Evolutionary conservation across 2,329 filamentous ascomycete species (phyloP), one percentile per base, ranked within the genome.

Genomic region (Colletotrichum musicola): DNA sequence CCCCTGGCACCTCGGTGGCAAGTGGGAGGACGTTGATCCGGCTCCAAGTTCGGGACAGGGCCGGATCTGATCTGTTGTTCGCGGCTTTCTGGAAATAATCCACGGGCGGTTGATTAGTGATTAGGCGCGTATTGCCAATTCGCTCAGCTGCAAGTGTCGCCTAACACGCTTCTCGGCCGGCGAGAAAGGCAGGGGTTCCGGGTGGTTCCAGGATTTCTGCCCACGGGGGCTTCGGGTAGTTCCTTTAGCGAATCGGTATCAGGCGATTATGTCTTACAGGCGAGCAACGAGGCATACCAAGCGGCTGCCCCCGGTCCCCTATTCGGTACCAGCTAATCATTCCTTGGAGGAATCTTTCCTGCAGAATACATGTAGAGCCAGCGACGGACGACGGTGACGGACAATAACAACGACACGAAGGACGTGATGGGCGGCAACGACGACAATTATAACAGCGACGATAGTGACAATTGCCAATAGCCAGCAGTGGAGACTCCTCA

Each of bases 11-110:
- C 40, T 35, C 7, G 6, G 42, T 50, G 62, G 62, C 22, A 22
- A 27, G 55, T 56, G 65, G 50, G 62, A 59, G 62, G 44, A 35
- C 38, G 49, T 55, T 55, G 49, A 56, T 51, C 62, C 66, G 66
- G 16, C 27, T 38, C 35, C n/a, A 14, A 50, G 66, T 18, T 18
- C 38, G 50, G 50, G 35, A n/a, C 20, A 51, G 6, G 16, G 42
- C 65, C 22, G 47, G 35, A 20, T 44, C 55, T 56, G 55, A 46
- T 60, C 22, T 51, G 35, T 38, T 38, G 3, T 20, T 25, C 55
- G 47, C 22, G n/a, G 25, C 14, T 44, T 44, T n/a, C 46, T 46
- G 12, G n/a, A 56, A 47, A 25, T 12, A 53, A 38, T 7, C 49
- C 38, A 63, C 27, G 40, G 42, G 25, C 27, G 25, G 55, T 25